These are phyloP conservation scores for Asterophora parasitica DNA, from an alignment of 768 basidiomycete species.

Conservation along the genomic window DNA sequence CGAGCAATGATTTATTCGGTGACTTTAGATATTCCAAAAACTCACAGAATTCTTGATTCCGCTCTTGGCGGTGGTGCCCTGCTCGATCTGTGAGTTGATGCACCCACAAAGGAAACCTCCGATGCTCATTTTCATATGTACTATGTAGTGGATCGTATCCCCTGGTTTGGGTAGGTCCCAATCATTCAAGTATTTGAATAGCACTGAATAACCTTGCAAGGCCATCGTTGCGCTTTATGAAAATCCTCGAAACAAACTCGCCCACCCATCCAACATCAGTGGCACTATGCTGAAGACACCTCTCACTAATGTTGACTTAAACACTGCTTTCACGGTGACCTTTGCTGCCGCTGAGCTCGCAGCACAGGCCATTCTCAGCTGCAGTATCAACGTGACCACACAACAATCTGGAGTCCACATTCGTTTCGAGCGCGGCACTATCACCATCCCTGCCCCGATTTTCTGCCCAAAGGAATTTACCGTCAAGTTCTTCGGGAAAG, in stretches of 20 bases:
- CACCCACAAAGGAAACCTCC: neutral
- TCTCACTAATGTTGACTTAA: conserved; percentile 73
- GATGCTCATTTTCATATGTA: conserved; percentile 4
- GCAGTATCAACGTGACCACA: conserved; percentile 54
- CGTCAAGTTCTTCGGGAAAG: conserved; percentile 53
- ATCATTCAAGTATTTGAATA: neutral
- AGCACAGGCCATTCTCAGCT: conserved; percentile 70
- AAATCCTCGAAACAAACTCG: conserved; percentile 63
- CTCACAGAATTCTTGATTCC: conserved; percentile 77
- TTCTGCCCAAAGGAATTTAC: conserved; percentile 64
- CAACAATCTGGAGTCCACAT: conserved; percentile 54
- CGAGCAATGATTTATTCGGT: neutral
- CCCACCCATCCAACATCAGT: conserved; percentile 51
- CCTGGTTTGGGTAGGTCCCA: conserved; percentile 59
- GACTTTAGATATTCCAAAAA: conserved; percentile 53
- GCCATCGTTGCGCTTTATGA: conserved; percentile 78
- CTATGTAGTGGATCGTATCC: conserved; percentile 84
- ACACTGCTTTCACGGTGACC: conserved; percentile 68
- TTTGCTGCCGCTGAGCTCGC: conserved; percentile 56
- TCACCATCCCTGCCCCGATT: conserved; percentile 60
- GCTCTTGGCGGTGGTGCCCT: conserved; percentile 77
- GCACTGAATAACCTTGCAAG: conserved; percentile 28
- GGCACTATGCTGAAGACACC: conserved; percentile 77
- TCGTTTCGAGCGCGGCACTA: conserved; percentile 70
- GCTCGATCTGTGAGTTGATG: conserved; percentile 64